Conservation (phyloP, 2,329 filamentous ascomycete genomes). For the Aspergillus hiratsukae region DNA sequence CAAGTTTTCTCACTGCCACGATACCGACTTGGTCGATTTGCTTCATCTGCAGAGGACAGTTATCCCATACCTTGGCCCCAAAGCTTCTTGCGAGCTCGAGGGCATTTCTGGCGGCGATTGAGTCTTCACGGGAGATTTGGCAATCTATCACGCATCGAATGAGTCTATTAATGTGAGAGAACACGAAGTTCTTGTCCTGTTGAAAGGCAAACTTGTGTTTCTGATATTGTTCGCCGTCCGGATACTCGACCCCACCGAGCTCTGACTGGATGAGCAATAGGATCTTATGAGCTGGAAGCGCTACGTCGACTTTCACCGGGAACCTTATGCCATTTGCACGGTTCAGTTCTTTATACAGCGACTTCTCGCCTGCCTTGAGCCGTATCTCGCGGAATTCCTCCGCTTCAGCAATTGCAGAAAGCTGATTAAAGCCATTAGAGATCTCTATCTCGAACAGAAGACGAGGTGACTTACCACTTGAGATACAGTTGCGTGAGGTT, state of each 20-base stretch:
- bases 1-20: constrained; percentile 69
- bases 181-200: constrained; percentile 60
- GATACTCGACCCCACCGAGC: constrained; percentile 62
- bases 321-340: constrained; percentile 64
- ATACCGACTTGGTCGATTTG: constrained; percentile 77
- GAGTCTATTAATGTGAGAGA: constrained; percentile 65
- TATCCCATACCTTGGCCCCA: constrained; percentile 74
- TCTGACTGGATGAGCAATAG: constrained; percentile 73
- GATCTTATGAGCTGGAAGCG: constrained; percentile 66
- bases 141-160: constrained; percentile 75
- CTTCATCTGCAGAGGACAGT: constrained; percentile 71
- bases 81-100: constrained; percentile 76
- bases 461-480: constrained; percentile 57
- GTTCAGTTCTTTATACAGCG: constrained; percentile 68
- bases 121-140: constrained; percentile 59
- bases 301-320: constrained; percentile 64
- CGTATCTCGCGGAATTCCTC: constrained; percentile 69
- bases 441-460: not conserved
- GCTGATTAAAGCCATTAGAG: constrained; percentile 41
- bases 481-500: constrained; percentile 56
- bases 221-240: constrained; percentile 53
- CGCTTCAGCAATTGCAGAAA: constrained; percentile 63
- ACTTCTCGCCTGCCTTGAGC: constrained; percentile 65
- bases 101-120: constrained; percentile 61
- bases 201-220: constrained; percentile 54